Percentiles rank a stretch among this genome's conserved stretches.
Evolutionary conservation across 2,329 filamentous ascomycete genomes (phyloP).

Genomic region (Curvularia spicifera): DNA sequence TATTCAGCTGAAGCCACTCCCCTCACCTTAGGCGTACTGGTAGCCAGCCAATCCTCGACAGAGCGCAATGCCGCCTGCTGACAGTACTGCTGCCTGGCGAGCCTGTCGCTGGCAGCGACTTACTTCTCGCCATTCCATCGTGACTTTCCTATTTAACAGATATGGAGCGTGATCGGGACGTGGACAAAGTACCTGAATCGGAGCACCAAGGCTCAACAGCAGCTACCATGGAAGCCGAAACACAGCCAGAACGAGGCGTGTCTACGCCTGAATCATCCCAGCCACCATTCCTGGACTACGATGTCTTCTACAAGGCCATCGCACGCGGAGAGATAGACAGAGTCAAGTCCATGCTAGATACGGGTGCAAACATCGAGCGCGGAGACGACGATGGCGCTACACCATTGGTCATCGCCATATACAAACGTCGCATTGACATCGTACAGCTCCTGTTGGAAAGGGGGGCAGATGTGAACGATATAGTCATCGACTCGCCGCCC

Average conservation of each 20-base stretch:
- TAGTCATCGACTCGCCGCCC: background rate
- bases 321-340: background rate
- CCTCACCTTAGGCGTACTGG: background rate
- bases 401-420: background rate
- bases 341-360: background rate
- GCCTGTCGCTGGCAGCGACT: background rate
- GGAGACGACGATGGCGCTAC: background rate
- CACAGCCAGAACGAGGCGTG: background rate
- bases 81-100: background rate
- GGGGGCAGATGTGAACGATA: background rate
- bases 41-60: background rate
- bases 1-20: slow-evolving; percentile 1
- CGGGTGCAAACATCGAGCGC: background rate
- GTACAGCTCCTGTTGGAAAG: slow-evolving; percentile 1
- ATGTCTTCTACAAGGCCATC: background rate
- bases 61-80: background rate
- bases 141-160: background rate
- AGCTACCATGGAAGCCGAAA: background rate
- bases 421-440: background rate
- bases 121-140: background rate
- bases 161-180: background rate
- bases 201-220: background rate
- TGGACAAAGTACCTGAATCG: too few species aligned
- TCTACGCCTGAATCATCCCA: background rate
- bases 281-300: background rate